These are phyloP conservation scores for Podila epigama DNA, from an alignment of 192 early-diverging fungal genomes.

Conservation along the genomic window DNA sequence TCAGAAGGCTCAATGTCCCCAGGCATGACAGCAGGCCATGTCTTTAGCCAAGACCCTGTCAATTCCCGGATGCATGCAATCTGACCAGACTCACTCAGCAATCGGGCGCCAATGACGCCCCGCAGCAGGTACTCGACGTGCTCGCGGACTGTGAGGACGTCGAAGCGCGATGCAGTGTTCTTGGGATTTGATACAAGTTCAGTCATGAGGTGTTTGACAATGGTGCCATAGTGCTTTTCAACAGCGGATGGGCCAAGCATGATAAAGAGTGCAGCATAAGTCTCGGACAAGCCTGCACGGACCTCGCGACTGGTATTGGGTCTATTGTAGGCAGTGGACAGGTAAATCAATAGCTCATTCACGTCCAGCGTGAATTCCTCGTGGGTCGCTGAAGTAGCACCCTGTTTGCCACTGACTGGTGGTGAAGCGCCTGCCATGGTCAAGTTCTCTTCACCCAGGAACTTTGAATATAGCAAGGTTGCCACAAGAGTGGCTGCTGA, in stretches of 20 bases:
- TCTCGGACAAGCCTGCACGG: conserved; percentile 79
- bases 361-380: conserved; percentile 58
- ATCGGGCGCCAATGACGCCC: conserved; percentile 75
- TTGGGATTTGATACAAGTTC: conserved; percentile 65
- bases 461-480: conserved; percentile 50
- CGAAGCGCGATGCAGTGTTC: conserved; percentile 56
- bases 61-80: conserved; percentile 70
- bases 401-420: conserved; percentile 24
- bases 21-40: conserved; percentile 59
- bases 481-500: conserved; percentile 45
- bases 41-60: conserved; percentile 65
- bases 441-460: conserved; percentile 48
- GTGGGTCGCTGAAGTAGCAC: not conserved
- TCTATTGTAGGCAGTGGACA: conserved; percentile 68
- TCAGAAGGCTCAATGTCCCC: conserved; percentile 60
- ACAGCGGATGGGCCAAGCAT: conserved; percentile 74
- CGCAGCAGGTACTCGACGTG: conserved; percentile 71
- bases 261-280: conserved; percentile 76
- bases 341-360: conserved; percentile 72
- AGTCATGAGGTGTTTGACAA: conserved; percentile 72
- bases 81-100: conserved; percentile 84
- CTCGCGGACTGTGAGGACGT: conserved; percentile 66
- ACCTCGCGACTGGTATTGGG: conserved; percentile 71
- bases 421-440: conserved; percentile 38
- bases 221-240: conserved; percentile 75